Base-by-base conservation (phyloP, 345 rosid genomes). In the Eucalyptus curtisii region DNA sequence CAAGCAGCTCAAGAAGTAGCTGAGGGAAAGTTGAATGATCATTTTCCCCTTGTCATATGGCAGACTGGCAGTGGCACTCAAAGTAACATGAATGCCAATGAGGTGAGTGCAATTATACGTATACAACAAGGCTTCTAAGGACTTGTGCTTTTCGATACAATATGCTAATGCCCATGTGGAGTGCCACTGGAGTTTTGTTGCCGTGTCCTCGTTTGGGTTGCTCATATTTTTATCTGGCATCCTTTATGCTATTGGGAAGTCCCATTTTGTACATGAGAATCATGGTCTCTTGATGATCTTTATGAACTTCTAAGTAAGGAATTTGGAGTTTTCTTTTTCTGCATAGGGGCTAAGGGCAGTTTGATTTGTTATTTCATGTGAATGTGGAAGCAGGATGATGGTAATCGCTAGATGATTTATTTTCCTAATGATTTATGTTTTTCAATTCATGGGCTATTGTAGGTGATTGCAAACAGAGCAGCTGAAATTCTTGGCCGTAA, bases 51-150 rank as follows among this genome's bases (percentile, higher is more conserved):
- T 87, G 97, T 98, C 71, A 94, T 96, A 9, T 98, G 99, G 99
- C 99, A 98, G 94, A 97, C 99, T 88, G 99, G 99, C 86, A 98
- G 99, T 90, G 99, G 99, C 48, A 98, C 99, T 90, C 99, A 98
- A 91, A 97, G 99, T 92, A 98, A 98, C 91, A 98, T 98, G 99
- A 98, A 98, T 90, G 99, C 99, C 86, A 98, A 98, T 90, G 99
- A 98, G 99, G 99, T 97, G 8, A 20, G 88, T 88, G 14, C 59
- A 4, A n/a, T 76, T 76, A 40, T 76, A 40, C 13, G 13, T 17
- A 76, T 40, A 40, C 84, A 76, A 10, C 16, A 40, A 76, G 84
- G 84, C 84, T 40, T 76, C 84, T 40, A 11, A 40, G 84, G 84
- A 15, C 47, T 76, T 40, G 30, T 76, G 84, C 84, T 76, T 76